phyloP scores from a whole-genome alignment of 148 eudicot genomes.

The Vaccinium vitisidaea region DNA sequence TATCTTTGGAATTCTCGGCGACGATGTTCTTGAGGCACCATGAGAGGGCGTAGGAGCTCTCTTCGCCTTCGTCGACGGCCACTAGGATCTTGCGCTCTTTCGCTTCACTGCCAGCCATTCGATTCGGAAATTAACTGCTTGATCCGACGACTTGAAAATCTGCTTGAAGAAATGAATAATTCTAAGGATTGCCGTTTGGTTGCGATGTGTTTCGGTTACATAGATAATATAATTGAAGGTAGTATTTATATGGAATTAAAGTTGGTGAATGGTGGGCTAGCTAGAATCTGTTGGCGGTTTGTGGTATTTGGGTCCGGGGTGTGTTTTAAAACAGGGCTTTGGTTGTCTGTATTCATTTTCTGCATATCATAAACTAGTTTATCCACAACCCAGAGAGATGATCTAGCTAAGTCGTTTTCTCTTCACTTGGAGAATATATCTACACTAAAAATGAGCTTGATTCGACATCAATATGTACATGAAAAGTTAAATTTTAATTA shows the following conservation, averaged over 20 bases:
- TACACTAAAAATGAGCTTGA: no score
- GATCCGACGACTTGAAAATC: background rate
- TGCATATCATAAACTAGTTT: background rate
- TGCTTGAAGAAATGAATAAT: background rate
- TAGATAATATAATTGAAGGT: no score
- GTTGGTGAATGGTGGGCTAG: no score
- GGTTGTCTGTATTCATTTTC: no score
- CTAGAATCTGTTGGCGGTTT: conserved; percentile 19
- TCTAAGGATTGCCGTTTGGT: background rate
- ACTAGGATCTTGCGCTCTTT: conserved; percentile 20
- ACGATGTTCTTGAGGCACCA: conserved; percentile 51
- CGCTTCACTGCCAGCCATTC: background rate
- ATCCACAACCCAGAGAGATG: background rate
- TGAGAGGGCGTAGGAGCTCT: conserved; percentile 21
- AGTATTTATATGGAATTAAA: no score
- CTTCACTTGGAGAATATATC: no score
- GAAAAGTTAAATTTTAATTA: no score
- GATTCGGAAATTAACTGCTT: background rate
- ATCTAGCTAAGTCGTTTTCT: background rate
- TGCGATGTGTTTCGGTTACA: no score
- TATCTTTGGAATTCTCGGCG: conserved; percentile 25
- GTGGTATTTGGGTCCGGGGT: background rate
- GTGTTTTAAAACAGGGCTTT: background rate
- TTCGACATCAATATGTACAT: no score
- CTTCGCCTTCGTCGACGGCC: conserved; percentile 27